phyloP scores from a whole-genome alignment of 2,329 filamentous ascomycete genomes.

The Capronia americana region DNA sequence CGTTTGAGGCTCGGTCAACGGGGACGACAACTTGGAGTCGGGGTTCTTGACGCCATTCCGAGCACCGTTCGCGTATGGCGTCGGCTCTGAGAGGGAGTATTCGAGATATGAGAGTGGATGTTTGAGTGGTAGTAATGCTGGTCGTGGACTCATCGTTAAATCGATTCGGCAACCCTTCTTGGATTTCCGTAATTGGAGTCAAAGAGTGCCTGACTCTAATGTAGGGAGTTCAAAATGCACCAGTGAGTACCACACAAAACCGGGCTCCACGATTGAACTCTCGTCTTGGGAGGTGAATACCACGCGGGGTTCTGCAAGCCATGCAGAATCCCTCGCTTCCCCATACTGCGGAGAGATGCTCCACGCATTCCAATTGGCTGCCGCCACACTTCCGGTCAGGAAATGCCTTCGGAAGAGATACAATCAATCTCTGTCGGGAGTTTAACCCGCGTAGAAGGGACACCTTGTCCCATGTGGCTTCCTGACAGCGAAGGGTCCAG shows the following conservation, averaged over 20 bases:
- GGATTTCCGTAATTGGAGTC: background rate
- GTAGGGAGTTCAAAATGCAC: background rate
- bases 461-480: constrained; percentile 1
- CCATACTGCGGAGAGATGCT: constrained; percentile 13
- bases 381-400: background rate
- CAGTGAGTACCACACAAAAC: background rate
- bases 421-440: background rate
- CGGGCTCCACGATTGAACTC: background rate
- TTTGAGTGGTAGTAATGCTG: constrained; percentile 17
- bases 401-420: background rate
- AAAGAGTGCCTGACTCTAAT: background rate
- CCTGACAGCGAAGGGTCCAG: background rate
- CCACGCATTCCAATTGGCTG: constrained; percentile 17
- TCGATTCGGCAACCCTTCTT: background rate
- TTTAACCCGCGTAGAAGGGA: background rate
- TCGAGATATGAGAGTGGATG: constrained; percentile 20
- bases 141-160: constrained; percentile 8
- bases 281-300: background rate
- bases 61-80: background rate
- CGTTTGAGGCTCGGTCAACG: constrained; percentile 17
- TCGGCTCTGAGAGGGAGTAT: constrained; percentile 9
- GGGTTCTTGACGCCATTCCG: background rate
- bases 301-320: background rate
- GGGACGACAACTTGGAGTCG: background rate
- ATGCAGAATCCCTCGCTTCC: constrained; percentile 7